Evolutionary conservation across 345 rosid species (phyloP), one percentile per base, ranked within the genome.

Genomic region (Dovyalis caffra): DNA sequence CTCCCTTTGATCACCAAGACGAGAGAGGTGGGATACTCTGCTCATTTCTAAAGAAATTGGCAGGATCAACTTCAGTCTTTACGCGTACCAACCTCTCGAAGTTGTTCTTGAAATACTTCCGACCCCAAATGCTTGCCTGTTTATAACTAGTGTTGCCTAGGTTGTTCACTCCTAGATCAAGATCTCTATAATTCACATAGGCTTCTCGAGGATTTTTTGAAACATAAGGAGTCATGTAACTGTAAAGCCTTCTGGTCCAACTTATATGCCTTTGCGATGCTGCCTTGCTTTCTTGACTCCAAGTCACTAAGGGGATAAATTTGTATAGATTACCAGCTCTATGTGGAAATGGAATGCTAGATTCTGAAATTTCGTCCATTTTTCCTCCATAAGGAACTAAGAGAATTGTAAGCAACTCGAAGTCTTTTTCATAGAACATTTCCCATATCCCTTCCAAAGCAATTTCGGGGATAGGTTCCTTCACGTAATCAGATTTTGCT

Each of bases 401-500:
- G 10, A 81, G 80, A 66, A 88, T 23, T 0, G 90, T 90, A 0
- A 64, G 40, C 23, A 80, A 10, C 29, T 60, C 56, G 0, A 85
- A 77, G 51, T 45, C 21, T 45, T 45, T 20, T 45, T 45, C 51
- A 16, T 14, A 16, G 90, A 89, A 73, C 77, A 66, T 85, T 16
- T 86, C 68, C 87, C 88, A 91, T 6, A 92, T 21, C 60, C 80
- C 72, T 32, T 80, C 78, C 34, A 92, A 62, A 8, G 73, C 84
- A 1, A 70, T 45, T 68, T 66, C 83, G 0, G 82, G 56, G 45
- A 92, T 85, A 16, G 83, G 88, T 0, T 70, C 78, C 33, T 43
- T 82, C 0, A 91, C 91, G 51, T 89, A 91, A 73, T 92, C 94
- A 0, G 97, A 92, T 51, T 88, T 92, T 80, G 92, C 85, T 76